Evolutionary conservation across 169 alveolate genomes (phyloP), one percentile per base, ranked within the genome.

Genomic region (Plasmodium fragile): DNA sequence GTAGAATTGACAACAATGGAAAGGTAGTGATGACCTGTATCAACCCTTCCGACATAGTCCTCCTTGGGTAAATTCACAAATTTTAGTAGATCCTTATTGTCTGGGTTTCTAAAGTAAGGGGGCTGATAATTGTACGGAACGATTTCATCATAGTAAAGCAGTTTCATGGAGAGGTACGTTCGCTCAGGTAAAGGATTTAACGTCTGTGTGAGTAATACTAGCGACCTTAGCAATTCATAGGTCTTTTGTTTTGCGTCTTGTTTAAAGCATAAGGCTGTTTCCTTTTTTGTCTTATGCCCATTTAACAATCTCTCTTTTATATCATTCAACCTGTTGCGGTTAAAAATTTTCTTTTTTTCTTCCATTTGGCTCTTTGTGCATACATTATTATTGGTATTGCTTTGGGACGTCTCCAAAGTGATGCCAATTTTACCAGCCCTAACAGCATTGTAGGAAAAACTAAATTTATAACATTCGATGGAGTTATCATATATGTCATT

Each of bases 41-140:
- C 96, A 22, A 97, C 85, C 81, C 73, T 93, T 1, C 97, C 98
- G 49, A 97, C 95, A 59, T 80, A 82, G 25, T 96, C 96, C 53
- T 96, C 96, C 18, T 95, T 83, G 13, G 95, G 97, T 18, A 93
- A 72, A 25, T 75, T 92, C 34, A 75, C 92, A 84, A 92, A 93
- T 55, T 90, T 92, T 32, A 92, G 36, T 43, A 92, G 73, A 70
- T 96, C 98, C 39, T 81, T 91, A 39, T 69, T 72, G 30, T 95
- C 93, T 34, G 97, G 98, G 7, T 93, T 94, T 59, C 97, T 92
- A 78, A 97, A 97, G 84, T 95, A 96, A 55, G 91, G 96, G n/a
- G 98, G 98, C 82, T 97, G 98, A 79, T 97, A 97, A 82, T 95
- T 96, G 43, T 45, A 69, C 1, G 98, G 98, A 16, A 95, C 97